A percentile compares a stretch with the other conserved stretches of the same genome.
Conservation (phyloP, 2,329 filamentous ascomycete species). For the Hymenoscyphus linearis region DNA sequence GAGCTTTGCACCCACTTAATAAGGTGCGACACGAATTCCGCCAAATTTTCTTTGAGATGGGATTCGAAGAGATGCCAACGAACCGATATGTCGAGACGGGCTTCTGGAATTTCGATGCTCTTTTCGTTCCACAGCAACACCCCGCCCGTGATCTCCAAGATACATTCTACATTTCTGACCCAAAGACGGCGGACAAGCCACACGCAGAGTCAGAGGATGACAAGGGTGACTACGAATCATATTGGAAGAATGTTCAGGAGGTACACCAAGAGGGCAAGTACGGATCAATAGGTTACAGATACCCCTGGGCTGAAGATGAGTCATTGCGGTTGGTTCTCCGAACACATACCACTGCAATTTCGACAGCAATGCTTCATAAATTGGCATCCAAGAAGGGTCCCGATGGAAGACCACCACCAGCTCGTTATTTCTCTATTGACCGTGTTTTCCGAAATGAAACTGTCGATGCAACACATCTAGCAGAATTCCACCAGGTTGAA, state of each 20-base stretch:
- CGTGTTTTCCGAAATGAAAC: slow-evolving; percentile 97
- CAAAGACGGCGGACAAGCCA: slow-evolving; percentile 66
- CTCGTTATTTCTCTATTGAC: slow-evolving; percentile 98
- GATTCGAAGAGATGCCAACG: slow-evolving; percentile 97
- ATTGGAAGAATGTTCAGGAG: slow-evolving; percentile 81
- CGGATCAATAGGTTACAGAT: slow-evolving; percentile 92
- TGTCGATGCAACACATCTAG: slow-evolving; percentile 92
- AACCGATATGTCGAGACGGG: slow-evolving; percentile 90
- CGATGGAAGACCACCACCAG: slow-evolving; percentile 57
- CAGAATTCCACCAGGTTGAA: slow-evolving; percentile 98
- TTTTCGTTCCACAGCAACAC: slow-evolving; percentile 96
- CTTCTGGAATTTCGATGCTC: slow-evolving; percentile 98
- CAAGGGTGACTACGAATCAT: slow-evolving; percentile 68
- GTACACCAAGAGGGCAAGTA: slow-evolving; percentile 91
- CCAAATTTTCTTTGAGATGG: slow-evolving; percentile 98
- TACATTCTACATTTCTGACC: slow-evolving; percentile 97
- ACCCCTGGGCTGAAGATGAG: slow-evolving; percentile 87
- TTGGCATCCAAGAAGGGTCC: slow-evolving; percentile 78
- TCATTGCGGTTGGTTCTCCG: slow-evolving; percentile 81
- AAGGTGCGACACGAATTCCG: slow-evolving; percentile 96
- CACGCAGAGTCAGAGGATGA: slow-evolving; percentile 49
- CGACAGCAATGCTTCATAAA: slow-evolving; percentile 84
- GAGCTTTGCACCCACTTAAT: slow-evolving; percentile 67
- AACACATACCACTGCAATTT: slow-evolving; percentile 93
- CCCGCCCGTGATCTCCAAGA: slow-evolving; percentile 96